These are phyloP conservation scores for Yamadazyma kanchanaburiensis DNA, from an alignment of 1,139 yeast species.

Conservation along the genomic window DNA sequence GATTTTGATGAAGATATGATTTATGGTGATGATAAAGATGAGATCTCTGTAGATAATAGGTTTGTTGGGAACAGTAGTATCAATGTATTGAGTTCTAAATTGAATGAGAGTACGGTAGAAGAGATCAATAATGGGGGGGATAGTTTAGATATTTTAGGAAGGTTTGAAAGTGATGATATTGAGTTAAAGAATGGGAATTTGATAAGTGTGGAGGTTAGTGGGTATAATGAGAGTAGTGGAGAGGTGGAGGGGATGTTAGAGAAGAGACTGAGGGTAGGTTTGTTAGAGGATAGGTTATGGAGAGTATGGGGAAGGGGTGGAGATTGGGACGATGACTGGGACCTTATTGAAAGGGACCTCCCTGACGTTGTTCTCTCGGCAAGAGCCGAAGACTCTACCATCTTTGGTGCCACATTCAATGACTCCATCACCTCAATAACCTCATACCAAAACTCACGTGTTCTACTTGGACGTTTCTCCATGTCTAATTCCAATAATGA, in stretches of 20 bases:
- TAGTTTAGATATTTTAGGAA: constrained; percentile 43
- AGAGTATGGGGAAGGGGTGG: no score
- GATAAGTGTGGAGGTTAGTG: constrained; percentile 22
- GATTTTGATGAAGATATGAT: constrained; percentile 29
- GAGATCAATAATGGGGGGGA: constrained; percentile 20
- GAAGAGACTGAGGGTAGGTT: constrained; percentile 6
- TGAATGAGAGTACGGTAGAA: constrained; percentile 42
- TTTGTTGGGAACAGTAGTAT: constrained; percentile 68
- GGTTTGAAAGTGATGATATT: constrained; percentile 38
- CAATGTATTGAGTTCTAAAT: constrained; percentile 54
- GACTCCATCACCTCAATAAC: constrained; percentile 23
- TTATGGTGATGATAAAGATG: constrained; percentile 22
- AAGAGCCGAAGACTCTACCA: constrained; percentile 8
- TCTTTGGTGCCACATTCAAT: constrained; percentile 33
- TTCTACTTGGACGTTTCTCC: constrained; percentile 34
- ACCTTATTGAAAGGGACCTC: not conserved
- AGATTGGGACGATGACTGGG: constrained; percentile 1
- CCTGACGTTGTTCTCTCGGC: not conserved
- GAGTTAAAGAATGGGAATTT: constrained; percentile 27
- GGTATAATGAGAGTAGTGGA: constrained; percentile 33
- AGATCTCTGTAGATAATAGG: constrained; percentile 28
- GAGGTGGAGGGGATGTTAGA: constrained; percentile 18
- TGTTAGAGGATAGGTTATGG: not conserved
- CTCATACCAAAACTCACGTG: constrained; percentile 17
- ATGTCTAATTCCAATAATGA: constrained; percentile 17